Conservation (phyloP, 345 rosid species). For the Eutrema yunnanense region DNA sequence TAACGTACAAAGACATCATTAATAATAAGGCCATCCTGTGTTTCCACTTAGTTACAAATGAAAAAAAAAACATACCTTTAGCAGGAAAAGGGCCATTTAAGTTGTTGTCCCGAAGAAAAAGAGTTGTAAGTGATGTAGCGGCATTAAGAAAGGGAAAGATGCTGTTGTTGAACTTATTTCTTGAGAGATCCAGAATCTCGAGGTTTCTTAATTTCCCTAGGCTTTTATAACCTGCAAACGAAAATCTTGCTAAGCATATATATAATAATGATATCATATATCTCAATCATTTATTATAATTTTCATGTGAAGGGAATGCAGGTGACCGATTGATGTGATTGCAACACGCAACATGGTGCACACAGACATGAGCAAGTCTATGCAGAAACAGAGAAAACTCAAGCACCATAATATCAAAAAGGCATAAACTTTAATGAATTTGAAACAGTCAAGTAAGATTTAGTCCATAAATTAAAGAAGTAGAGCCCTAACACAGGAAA, state of each 20-base stretch:
- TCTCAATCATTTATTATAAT: no score
- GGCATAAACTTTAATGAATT: no score
- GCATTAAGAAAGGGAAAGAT: background rate
- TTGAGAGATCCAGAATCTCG: constrained; percentile 15
- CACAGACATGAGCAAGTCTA: background rate
- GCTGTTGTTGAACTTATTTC: background rate
- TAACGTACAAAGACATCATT: no score
- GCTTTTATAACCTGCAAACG: background rate
- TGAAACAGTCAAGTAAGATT: no score
- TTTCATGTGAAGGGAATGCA: background rate
- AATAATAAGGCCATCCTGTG: no score
- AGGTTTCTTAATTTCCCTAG: background rate
- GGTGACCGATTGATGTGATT: background rate
- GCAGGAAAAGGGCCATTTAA: background rate
- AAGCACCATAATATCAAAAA: no score
- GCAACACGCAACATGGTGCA: no score
- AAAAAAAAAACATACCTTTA: background rate
- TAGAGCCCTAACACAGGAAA: no score
- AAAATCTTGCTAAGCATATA: background rate
- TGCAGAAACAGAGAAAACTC: no score
- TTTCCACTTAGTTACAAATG: background rate
- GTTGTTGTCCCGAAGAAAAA: background rate
- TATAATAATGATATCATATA: no score
- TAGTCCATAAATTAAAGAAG: no score
- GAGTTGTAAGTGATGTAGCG: constrained; percentile 6